Percentiles rank a stretch among this genome's conserved stretches.
These are phyloP conservation scores for Dactylellina parvicollis DNA, from an alignment of 2,329 filamentous ascomycete genomes.

Conservation along the genomic window DNA sequence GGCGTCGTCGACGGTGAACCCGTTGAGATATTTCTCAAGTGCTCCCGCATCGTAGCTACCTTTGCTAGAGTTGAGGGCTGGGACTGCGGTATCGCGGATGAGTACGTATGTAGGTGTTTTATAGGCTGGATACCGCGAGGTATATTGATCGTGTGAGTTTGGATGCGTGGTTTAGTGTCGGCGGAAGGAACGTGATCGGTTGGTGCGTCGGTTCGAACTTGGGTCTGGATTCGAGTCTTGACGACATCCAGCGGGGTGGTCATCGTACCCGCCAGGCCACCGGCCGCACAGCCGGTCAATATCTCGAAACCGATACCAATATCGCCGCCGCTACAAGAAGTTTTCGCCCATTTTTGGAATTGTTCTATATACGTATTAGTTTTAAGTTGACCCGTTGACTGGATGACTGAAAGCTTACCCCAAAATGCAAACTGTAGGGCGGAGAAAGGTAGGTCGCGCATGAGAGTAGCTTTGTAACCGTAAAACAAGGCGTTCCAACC, in stretches of 20 bases:
- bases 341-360: constrained; percentile 81
- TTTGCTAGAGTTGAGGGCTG: constrained; percentile 54
- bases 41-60: constrained; percentile 56
- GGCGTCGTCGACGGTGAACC: constrained; percentile 83
- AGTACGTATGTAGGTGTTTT: constrained; percentile 50
- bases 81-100: constrained; percentile 55
- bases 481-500: constrained; percentile 88
- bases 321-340: constrained; percentile 77
- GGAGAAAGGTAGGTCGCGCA: constrained; percentile 93
- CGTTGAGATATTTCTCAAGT: constrained; percentile 74
- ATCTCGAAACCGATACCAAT: constrained; percentile 88
- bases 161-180: constrained; percentile 54
- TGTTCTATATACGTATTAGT: constrained; percentile 69
- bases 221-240: constrained; percentile 95
- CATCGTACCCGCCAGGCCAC: constrained; percentile 89
- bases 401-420: constrained; percentile 54
- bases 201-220: constrained; percentile 71
- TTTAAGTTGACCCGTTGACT: background rate
- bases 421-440: constrained; percentile 98
- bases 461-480: constrained; percentile 96
- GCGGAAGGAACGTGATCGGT: constrained; percentile 56
- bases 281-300: constrained; percentile 85
- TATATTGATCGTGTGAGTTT: constrained; percentile 53
- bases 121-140: constrained; percentile 55
- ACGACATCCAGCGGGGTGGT: constrained; percentile 97